A percentile compares a stretch with the other conserved stretches of the same genome.
Conservation (phyloP, 176 grass and related monocot genomes). For the Triticum turgidum region DNA sequence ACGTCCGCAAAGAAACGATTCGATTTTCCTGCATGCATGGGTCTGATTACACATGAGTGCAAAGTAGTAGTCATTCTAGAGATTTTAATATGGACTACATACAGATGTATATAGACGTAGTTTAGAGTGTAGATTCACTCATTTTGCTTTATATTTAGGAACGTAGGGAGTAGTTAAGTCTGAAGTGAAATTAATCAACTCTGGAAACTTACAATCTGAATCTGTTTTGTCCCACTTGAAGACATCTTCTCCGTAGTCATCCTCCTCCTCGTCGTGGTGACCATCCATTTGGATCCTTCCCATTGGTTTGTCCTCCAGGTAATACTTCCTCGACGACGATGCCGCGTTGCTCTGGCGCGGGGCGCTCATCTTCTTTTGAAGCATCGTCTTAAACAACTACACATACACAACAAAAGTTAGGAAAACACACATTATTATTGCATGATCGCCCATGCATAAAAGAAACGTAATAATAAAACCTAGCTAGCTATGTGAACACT, state of each 20-base stretch:
- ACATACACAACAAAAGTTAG: background rate
- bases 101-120: too few relatives aligned
- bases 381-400: slow-evolving; percentile 71
- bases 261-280: slow-evolving; percentile 1
- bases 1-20: background rate
- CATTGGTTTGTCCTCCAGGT: slow-evolving; percentile 51
- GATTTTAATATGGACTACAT: too few relatives aligned
- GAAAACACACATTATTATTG: background rate
- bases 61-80: background rate
- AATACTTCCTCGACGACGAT: slow-evolving; percentile 67
- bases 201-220: slow-evolving; percentile 72
- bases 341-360: slow-evolving; percentile 42
- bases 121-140: too few relatives aligned
- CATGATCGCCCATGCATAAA: background rate
- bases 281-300: slow-evolving; percentile 31
- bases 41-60: background rate
- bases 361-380: slow-evolving; percentile 68
- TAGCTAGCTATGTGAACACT: background rate
- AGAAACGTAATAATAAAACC: background rate
- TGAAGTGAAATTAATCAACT: background rate
- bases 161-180: background rate
- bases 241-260: slow-evolving; percentile 37
- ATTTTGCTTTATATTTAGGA: too few relatives aligned
- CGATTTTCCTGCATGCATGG: too few relatives aligned
- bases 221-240: slow-evolving; percentile 94